A percentile compares a stretch with the other conserved stretches of the same genome.
These are phyloP conservation scores for Leccinum imitatum DNA, from an alignment of 768 basidiomycete genomes.

Conservation along the genomic window DNA sequence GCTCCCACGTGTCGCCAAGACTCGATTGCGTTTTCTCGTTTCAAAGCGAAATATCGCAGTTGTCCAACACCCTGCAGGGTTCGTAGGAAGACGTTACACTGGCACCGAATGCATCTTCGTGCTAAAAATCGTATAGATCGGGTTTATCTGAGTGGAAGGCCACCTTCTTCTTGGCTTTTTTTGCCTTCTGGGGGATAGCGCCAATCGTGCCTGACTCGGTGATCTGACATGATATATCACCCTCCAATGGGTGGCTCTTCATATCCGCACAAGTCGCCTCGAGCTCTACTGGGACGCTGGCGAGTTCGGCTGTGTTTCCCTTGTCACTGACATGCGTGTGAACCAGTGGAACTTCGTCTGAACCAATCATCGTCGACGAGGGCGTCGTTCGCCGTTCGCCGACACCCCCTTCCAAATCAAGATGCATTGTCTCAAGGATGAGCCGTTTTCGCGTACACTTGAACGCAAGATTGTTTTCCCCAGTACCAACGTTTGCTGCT, in stretches of 20 bases:
- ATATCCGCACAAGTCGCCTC: conserved; percentile 31
- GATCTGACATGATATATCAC: conserved; percentile 12
- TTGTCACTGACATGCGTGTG: conserved; percentile 20
- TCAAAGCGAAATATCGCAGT: not conserved
- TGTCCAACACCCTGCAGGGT: not conserved
- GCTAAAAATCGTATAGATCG: conserved; percentile 74
- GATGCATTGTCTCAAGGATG: conserved; percentile 87
- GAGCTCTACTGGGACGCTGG: conserved; percentile 45
- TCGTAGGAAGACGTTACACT: not conserved
- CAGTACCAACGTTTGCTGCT: conserved; percentile 55
- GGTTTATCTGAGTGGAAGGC: conserved; percentile 65
- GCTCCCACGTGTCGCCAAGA: not conserved
- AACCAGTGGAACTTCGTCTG: conserved; percentile 16
- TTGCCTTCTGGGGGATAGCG: conserved; percentile 28
- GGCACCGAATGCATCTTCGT: not conserved
- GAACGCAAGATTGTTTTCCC: conserved; percentile 97
- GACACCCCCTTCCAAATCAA: conserved; percentile 85
- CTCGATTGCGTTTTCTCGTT: not conserved
- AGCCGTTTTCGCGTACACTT: conserved; percentile 86
- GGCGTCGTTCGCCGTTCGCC: conserved; percentile 70
- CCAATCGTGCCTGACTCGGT: conserved; percentile 4
- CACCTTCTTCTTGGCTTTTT: conserved; percentile 64
- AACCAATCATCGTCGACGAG: conserved; percentile 26
- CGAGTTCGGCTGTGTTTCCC: conserved; percentile 24
- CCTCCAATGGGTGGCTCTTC: conserved; percentile 3